phyloP scores from a whole-genome alignment of 2,329 filamentous ascomycete genomes.

The Pyrenophora tritici-repentis region DNA sequence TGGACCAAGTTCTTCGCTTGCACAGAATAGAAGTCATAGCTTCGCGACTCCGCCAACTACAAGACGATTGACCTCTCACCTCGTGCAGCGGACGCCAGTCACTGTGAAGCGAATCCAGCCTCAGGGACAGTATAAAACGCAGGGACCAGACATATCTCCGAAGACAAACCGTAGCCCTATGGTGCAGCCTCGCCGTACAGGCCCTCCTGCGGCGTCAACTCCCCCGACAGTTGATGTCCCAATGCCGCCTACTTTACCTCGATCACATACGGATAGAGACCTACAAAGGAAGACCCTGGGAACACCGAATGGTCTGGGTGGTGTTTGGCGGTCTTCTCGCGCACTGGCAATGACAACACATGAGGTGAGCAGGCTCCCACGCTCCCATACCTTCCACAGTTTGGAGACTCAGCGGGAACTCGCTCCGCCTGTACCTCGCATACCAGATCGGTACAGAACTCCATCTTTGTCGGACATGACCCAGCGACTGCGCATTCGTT shows the following conservation, averaged over 20 bases:
- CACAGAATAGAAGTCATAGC: slow-evolving; percentile 22
- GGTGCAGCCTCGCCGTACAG: slow-evolving; percentile 20
- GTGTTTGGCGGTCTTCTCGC: slow-evolving; percentile 29
- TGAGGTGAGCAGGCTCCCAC: slow-evolving; percentile 43
- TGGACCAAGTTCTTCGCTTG: slow-evolving; percentile 14
- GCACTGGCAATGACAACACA: slow-evolving; percentile 25
- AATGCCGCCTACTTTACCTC: slow-evolving; percentile 13
- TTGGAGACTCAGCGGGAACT: slow-evolving; percentile 20
- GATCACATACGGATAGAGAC: slow-evolving; percentile 22
- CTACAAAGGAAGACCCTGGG: slow-evolving; percentile 25
- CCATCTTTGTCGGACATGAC: slow-evolving; percentile 21
- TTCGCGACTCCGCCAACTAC: slow-evolving; percentile 20
- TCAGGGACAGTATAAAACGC: slow-evolving; percentile 7
- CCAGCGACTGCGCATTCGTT: slow-evolving; percentile 1
- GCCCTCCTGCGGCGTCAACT: slow-evolving; percentile 20
- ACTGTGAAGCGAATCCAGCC: slow-evolving; percentile 21
- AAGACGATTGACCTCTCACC: slow-evolving; percentile 22
- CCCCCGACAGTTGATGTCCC: not conserved
- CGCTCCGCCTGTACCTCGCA: slow-evolving; percentile 31
- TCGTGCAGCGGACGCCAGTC: slow-evolving; percentile 26
- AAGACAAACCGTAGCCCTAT: slow-evolving; percentile 7
- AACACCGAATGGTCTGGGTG: slow-evolving; percentile 26
- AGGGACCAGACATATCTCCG: not conserved
- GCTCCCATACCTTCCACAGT: slow-evolving; percentile 36
- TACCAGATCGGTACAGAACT: slow-evolving; percentile 28